phyloP scores from a whole-genome alignment of 768 basidiomycete genomes.

The Pisolithus microcarpus region DNA sequence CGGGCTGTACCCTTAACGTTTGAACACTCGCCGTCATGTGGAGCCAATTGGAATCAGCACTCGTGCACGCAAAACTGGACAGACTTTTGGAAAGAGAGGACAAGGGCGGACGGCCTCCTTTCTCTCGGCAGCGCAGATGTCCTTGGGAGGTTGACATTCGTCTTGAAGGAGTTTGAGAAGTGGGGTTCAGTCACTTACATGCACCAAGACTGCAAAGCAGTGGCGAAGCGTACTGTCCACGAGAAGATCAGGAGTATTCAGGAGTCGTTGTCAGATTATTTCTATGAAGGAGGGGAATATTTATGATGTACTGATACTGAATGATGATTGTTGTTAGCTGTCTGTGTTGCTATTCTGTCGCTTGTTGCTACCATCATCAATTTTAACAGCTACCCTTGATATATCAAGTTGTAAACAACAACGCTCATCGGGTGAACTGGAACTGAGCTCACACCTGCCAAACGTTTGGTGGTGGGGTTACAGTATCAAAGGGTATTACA shows the following conservation, averaged over 20 bases:
- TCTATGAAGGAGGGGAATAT: slow-evolving; percentile 34
- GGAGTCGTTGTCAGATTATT: slow-evolving; percentile 58
- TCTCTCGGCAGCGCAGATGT: slow-evolving; percentile 58
- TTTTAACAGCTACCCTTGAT: not conserved
- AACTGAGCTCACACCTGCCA: too few species aligned
- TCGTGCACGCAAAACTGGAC: slow-evolving; percentile 67
- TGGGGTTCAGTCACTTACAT: slow-evolving; percentile 72
- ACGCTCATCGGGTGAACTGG: too few species aligned
- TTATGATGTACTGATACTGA: slow-evolving; percentile 3
- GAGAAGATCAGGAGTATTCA: slow-evolving; percentile 52
- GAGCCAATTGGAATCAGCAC: slow-evolving; percentile 65
- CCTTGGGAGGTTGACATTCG: slow-evolving; percentile 52
- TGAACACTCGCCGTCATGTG: slow-evolving; percentile 57
- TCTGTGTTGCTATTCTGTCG: not conserved
- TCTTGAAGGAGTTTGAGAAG: slow-evolving; percentile 62
- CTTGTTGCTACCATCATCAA: not conserved
- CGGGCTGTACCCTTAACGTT: slow-evolving; percentile 53
- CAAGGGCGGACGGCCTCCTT: slow-evolving; percentile 53
- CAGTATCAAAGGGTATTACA: too few species aligned
- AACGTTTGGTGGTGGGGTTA: too few species aligned
- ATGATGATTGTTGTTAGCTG: not conserved
- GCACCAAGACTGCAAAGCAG: slow-evolving; percentile 65
- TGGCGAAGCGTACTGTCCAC: slow-evolving; percentile 48
- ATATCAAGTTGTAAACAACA: slow-evolving; percentile 5
- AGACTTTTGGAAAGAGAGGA: slow-evolving; percentile 77